Base-by-base conservation (phyloP, 2,329 filamentous ascomycete species). In the Pseudocercospora crystallina region DNA sequence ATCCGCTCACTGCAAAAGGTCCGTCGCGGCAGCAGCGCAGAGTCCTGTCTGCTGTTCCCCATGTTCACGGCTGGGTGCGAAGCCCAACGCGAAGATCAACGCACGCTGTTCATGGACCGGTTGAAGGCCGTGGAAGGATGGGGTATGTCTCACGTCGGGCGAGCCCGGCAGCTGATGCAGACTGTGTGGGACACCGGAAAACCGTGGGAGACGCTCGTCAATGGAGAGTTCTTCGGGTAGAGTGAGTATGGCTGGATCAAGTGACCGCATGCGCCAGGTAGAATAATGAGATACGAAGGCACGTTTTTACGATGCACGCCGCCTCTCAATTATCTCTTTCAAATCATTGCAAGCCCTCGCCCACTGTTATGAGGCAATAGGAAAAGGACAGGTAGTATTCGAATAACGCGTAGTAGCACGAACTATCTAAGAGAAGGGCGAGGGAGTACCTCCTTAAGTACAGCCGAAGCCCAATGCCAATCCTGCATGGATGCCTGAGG, bases 31-130 rank as follows among this genome's bases (percentile, higher is more conserved):
- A 84, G 84, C 29, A 83, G 83, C 12, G 87, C 87, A 0, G 89
- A 92, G 68, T 84, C 82, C 8, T 89, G 87, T 62, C 72, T 89
- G 13, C 68, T 94, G 34, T 91, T 94, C 58, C 89, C 89, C 0
- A 83, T 94, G 71, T 94, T 94, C 68, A 88, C 87, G 1, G 89
- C 89, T 1, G 89, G 89, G 0, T 91, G 87, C 58, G 87, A 94
- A 66, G 82, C 84, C 1, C 72, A 73, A 48, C 79, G 83, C 42
- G 62, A 73, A 31, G 70, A 69, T 2, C 80, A 86, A 59, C 76
- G 83, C 43, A 71, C 72, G 17, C 76, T 81, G 61, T 81, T 92
- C 33, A 72, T 88, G 61, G 79, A 82, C 58, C 76, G 88, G 41
- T 76, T 94, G 64, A 75, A 76, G 65, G 78, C 78, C 13, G 80